These are phyloP conservation scores for Rhynchosporium agropyri DNA, from an alignment of 2,329 filamentous ascomycete species.

Conservation along the genomic window DNA sequence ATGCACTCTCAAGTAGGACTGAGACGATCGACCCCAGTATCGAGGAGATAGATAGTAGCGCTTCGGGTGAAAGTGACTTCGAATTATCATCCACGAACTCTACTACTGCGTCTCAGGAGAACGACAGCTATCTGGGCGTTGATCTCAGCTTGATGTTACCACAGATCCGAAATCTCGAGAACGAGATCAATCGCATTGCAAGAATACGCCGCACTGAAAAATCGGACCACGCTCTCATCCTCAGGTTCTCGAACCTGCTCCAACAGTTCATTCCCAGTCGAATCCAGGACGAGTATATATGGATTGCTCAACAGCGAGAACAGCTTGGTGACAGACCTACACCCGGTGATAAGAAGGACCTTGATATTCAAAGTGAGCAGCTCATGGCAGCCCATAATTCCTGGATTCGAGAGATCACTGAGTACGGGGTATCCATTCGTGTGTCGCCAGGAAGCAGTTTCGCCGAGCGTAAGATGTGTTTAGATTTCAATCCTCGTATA, in stretches of 20 bases:
- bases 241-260: conserved; percentile 1
- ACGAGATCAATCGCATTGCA: conserved; percentile 6
- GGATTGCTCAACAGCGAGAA: not conserved
- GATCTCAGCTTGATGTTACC: not conserved
- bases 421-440: not conserved
- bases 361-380: not conserved
- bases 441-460: not conserved
- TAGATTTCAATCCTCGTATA: not conserved
- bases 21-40: not conserved
- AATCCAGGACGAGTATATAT: not conserved
- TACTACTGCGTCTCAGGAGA: not conserved
- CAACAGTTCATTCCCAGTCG: conserved; percentile 3
- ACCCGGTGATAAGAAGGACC: not conserved
- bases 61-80: not conserved
- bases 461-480: not conserved
- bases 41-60: not conserved
- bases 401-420: not conserved
- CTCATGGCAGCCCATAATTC: not conserved
- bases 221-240: not conserved
- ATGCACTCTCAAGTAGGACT: not conserved
- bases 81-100: not conserved
- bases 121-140: not conserved
- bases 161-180: conserved; percentile 2
- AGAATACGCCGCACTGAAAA: not conserved
- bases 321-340: not conserved